A percentile compares a stretch with the other conserved stretches of the same genome.
Conservation (phyloP, 83 land plant species). For the Isoetes engelmannii region DNA sequence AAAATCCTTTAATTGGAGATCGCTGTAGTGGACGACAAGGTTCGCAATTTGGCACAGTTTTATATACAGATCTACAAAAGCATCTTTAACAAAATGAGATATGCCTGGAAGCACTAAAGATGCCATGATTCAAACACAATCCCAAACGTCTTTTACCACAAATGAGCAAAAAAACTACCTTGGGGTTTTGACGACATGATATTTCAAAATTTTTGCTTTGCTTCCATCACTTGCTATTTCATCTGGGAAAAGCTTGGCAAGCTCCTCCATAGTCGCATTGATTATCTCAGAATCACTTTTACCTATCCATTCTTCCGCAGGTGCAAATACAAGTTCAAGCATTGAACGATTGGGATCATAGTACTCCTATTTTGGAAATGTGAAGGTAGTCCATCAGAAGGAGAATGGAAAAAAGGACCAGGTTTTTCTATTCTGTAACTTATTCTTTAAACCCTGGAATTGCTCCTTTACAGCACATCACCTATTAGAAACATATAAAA, state of each 20-base stretch:
- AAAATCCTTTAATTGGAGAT: constrained; percentile 82
- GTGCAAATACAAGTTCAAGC: constrained; percentile 98
- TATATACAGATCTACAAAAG: constrained; percentile 81
- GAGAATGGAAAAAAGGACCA: too few species aligned
- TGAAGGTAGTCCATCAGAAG: too few species aligned
- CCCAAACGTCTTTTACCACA: neutral
- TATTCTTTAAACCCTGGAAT: too few species aligned
- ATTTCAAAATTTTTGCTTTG: constrained; percentile 90
- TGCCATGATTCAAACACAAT: neutral
- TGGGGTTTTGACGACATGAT: constrained; percentile 95
- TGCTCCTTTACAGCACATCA: too few species aligned
- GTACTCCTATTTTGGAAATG: constrained; percentile 52
- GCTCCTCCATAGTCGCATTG: constrained; percentile 91
- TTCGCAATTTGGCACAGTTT: constrained; percentile 84
- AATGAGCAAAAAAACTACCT: constrained; percentile 33
- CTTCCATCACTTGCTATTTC: constrained; percentile 91
- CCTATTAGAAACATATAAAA: too few species aligned
- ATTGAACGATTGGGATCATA: constrained; percentile 86
- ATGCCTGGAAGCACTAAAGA: neutral
- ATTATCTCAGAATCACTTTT: constrained; percentile 87
- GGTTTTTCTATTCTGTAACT: too few species aligned
- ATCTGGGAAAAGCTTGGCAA: constrained; percentile 83
- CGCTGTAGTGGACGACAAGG: constrained; percentile 92
- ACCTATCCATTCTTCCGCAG: constrained; percentile 95
- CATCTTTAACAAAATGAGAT: neutral